Evolutionary conservation across 2,329 filamentous ascomycete genomes (phyloP), one percentile per base, ranked within the genome.

Genomic region (Xylaria sp.): DNA sequence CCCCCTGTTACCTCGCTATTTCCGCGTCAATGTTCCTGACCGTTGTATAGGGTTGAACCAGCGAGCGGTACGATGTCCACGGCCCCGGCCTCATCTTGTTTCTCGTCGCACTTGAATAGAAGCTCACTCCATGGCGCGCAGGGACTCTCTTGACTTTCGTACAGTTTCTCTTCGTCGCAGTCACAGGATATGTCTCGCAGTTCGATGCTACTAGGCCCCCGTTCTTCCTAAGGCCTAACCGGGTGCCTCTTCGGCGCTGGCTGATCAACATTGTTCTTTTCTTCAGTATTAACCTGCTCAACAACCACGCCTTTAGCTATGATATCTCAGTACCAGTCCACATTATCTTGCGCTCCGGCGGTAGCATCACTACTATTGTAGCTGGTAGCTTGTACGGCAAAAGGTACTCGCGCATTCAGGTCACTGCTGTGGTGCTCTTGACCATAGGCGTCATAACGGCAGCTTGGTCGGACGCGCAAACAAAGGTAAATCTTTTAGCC

Each of bases 241-340:
- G 89, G 60, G 93, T 98, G 3, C 96, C 96, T 0, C 84, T 98
- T 63, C 86, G 86, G 57, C 92, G 93, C 78, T 98, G 96, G 94
- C 78, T 93, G 59, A 85, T 95, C 76, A 98, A 97, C 78, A 97
- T 97, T 50, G 84, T 92, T 3, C 88, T 98, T 74, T 98, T 98
- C 82, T 96, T 97, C 79, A 88, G 88, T 70, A 96, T 99, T 81
- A 99, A 98, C 76, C 89, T 98, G 66, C 83, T 99, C 77, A 99
- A 99, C 82, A 99, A 99, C 76, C 95, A 95, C 84, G 96, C 95
- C 6, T 99, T 99, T 80, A 94, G 93, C 71, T 99, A 98, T 82
- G 91, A 94, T 75, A 98, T 99, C 65, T 97, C 94, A 6, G 93
- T 99, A 0, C 96, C 96, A 1, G 90, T 99, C 58, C 96, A 99